phyloP scores from a whole-genome alignment of 1,139 yeast species.

The Suhomyces bolitotheri region DNA sequence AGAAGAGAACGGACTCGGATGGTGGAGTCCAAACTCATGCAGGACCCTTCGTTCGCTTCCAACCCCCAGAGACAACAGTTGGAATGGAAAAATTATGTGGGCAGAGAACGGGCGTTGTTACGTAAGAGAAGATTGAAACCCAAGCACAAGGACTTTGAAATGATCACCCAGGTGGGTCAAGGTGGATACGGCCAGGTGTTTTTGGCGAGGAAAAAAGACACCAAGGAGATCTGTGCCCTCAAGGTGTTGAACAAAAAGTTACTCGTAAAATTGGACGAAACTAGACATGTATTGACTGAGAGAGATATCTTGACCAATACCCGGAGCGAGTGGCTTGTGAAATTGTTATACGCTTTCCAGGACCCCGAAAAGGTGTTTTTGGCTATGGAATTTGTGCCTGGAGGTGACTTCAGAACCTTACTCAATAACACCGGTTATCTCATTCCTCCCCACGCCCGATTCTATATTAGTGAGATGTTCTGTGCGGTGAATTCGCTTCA shows the following conservation, averaged over 20 bases:
- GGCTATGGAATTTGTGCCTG: constrained; percentile 99
- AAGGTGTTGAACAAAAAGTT: constrained; percentile 88
- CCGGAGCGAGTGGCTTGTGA: constrained; percentile 94
- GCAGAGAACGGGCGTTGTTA: constrained; percentile 80
- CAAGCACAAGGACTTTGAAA: constrained; percentile 91
- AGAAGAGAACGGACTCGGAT: constrained; percentile 77
- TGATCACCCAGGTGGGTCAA: constrained; percentile 97
- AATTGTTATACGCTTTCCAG: constrained; percentile 91
- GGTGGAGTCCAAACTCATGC: constrained; percentile 58
- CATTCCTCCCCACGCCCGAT: constrained; percentile 93
- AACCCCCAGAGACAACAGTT: constrained; percentile 52
- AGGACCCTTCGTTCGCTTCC: constrained; percentile 39
- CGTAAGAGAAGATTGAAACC: constrained; percentile 91
- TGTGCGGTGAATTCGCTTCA: constrained; percentile 91
- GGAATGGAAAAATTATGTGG: constrained; percentile 81
- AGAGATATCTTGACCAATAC: constrained; percentile 95
- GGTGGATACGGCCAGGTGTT: constrained; percentile 99
- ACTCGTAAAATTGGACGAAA: constrained; percentile 86
- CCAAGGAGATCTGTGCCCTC: constrained; percentile 93
- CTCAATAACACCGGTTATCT: constrained; percentile 90
- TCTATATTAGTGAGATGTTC: constrained; percentile 95
- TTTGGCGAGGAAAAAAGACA: constrained; percentile 89
- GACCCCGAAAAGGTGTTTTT: constrained; percentile 85
- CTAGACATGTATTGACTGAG: constrained; percentile 93
- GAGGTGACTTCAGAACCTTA: constrained; percentile 96